Conservation (phyloP, 2,329 filamentous ascomycete species). For the Hymenoscyphus scutula region DNA sequence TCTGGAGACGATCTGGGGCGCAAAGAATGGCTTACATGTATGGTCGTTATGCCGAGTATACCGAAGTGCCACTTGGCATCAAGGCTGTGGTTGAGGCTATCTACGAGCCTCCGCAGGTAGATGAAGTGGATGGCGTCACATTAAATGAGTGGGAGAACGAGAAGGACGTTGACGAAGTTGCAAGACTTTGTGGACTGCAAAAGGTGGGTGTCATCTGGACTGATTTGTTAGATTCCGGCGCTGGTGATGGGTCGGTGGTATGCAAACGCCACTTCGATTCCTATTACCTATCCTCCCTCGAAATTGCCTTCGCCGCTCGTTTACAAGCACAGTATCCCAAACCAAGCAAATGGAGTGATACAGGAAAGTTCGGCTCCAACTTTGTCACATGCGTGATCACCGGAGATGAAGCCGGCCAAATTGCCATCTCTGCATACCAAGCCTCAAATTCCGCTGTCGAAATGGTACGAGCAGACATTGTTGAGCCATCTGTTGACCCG, state of each 20-base stretch:
- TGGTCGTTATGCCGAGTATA: slow-evolving; percentile 85
- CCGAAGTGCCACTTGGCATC: slow-evolving; percentile 86
- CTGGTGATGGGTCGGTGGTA: slow-evolving; percentile 78
- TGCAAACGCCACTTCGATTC: slow-evolving; percentile 97
- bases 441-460: slow-evolving; percentile 94
- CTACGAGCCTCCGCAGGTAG: slow-evolving; percentile 89
- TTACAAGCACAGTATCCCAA: slow-evolving; percentile 87
- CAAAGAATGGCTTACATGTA: slow-evolving; percentile 91
- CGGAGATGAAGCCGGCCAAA: slow-evolving; percentile 86
- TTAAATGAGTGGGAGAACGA: slow-evolving; percentile 83
- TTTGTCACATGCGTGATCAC: slow-evolving; percentile 96
- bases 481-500: slow-evolving; percentile 92
- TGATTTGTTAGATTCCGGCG: slow-evolving; percentile 79
- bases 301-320: slow-evolving; percentile 84
- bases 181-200: slow-evolving; percentile 78
- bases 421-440: slow-evolving; percentile 88
- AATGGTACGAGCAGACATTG: slow-evolving; percentile 92
- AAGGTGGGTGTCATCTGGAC: slow-evolving; percentile 93
- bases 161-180: slow-evolving; percentile 75
- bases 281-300: slow-evolving; percentile 84
- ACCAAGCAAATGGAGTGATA: slow-evolving; percentile 94
- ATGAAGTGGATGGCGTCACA: slow-evolving; percentile 85
- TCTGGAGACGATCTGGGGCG: slow-evolving; percentile 81
- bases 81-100: slow-evolving; percentile 97
- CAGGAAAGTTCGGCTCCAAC: slow-evolving; percentile 88